These are phyloP conservation scores for Fusarium graminum DNA, from an alignment of 2,329 filamentous ascomycete species.

Conservation along the genomic window DNA sequence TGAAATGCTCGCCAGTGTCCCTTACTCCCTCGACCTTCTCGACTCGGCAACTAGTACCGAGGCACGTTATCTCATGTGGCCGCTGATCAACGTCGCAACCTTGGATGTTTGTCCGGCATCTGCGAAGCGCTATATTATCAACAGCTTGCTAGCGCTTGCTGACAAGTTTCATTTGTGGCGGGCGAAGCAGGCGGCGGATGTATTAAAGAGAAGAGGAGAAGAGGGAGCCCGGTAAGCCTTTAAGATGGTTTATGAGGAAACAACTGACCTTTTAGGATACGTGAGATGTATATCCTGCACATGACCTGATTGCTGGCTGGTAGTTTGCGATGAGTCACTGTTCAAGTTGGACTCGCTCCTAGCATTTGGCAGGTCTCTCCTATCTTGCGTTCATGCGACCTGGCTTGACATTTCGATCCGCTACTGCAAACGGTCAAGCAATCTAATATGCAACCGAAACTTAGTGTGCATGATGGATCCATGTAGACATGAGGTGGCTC, in stretches of 20 bases:
- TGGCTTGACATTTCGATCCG: no score
- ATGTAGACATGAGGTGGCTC: no score
- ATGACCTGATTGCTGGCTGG: not conserved
- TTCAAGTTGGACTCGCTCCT: no score
- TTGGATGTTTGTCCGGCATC: not conserved
- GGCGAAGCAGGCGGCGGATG: not conserved
- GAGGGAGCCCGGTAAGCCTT: not conserved
- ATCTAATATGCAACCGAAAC: no score
- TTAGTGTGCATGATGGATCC: no score
- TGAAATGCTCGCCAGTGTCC: slow-evolving; percentile 4
- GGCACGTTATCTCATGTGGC: slow-evolving; percentile 7
- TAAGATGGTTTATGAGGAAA: no score
- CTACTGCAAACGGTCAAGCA: no score
- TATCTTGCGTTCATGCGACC: no score
- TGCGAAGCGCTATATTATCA: not conserved
- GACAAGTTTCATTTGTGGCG: slow-evolving; percentile 1
- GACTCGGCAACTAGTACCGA: not conserved
- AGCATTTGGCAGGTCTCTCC: no score
- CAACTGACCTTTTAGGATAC: not conserved
- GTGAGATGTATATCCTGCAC: slow-evolving; percentile 6
- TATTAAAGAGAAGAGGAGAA: not conserved
- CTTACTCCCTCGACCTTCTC: slow-evolving; percentile 5
- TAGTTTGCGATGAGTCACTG: no score
- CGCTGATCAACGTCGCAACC: not conserved
- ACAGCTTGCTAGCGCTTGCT: not conserved